A percentile compares a stretch with the other conserved stretches of the same genome.
Conservation (phyloP, 1,139 yeast genomes). For the Blastobotrys petasosporus region DNA sequence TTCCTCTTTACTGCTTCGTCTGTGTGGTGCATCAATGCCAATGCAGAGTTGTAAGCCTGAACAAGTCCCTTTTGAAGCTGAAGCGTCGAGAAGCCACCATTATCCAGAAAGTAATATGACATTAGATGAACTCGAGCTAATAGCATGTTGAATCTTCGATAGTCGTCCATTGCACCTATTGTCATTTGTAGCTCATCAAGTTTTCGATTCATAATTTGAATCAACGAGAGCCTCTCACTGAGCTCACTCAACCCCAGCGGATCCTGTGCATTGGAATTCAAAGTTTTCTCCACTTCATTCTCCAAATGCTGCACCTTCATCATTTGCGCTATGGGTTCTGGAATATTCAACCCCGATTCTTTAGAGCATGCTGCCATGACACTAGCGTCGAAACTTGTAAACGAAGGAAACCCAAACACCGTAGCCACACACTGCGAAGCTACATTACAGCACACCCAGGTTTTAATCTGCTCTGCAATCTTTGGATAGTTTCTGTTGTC, state of each 20-base stretch:
- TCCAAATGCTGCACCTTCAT: conserved; percentile 79
- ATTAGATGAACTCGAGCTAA: conserved; percentile 73
- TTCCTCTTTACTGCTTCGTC: conserved; percentile 54
- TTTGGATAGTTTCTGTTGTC: conserved; percentile 35
- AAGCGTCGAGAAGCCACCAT: conserved; percentile 42
- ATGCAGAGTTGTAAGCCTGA: conserved; percentile 71
- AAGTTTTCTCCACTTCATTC: conserved; percentile 72
- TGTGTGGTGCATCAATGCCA: conserved; percentile 63
- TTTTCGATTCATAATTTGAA: conserved; percentile 64
- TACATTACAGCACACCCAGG: conserved; percentile 91
- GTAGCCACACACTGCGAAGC: conserved; percentile 88
- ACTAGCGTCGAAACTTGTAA: conserved; percentile 76
- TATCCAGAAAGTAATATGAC: conserved; percentile 76
- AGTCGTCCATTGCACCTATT: conserved; percentile 47
- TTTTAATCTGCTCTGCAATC: conserved; percentile 70
- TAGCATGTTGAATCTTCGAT: conserved; percentile 59
- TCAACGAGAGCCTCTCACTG: conserved; percentile 64
- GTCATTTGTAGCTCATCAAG: conserved; percentile 67
- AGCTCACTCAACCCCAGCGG: conserved; percentile 58
- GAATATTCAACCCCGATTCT: conserved; percentile 42
- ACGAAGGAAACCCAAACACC: conserved; percentile 91
- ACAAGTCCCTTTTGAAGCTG: conserved; percentile 73
- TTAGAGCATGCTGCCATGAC: conserved; percentile 50
- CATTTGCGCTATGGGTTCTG: conserved; percentile 62
- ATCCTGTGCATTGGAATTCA: conserved; percentile 67